A percentile compares a stretch with the other conserved stretches of the same genome.
These are phyloP conservation scores for Alternaria viburni DNA, from an alignment of 2,329 filamentous ascomycete species.

Conservation along the genomic window DNA sequence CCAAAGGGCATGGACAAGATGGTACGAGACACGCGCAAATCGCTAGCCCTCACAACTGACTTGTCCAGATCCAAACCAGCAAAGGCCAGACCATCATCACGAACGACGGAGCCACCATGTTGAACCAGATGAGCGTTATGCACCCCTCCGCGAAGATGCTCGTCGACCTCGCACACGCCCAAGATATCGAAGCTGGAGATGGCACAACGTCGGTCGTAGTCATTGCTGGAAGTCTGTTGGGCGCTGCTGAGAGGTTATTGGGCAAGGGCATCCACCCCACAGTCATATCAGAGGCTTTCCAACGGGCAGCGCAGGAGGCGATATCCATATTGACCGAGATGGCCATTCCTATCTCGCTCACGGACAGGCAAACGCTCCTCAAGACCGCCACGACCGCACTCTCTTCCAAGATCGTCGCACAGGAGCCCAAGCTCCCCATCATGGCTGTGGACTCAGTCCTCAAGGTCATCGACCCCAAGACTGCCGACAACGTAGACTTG, in stretches of 20 bases:
- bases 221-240: slow-evolving; percentile 92
- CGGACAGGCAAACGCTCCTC: slow-evolving; percentile 86
- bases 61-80: slow-evolving; percentile 77
- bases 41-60: slow-evolving; percentile 12
- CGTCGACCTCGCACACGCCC: slow-evolving; percentile 93
- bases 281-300: slow-evolving; percentile 96
- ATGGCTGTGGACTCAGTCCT: slow-evolving; percentile 98
- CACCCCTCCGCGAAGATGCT: slow-evolving; percentile 99
- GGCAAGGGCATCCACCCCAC: slow-evolving; percentile 93
- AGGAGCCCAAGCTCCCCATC: slow-evolving; percentile 94
- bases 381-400: slow-evolving; percentile 97
- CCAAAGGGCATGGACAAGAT: slow-evolving; percentile 99
- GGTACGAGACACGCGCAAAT: slow-evolving; percentile 52
- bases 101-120: slow-evolving; percentile 99
- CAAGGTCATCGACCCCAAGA: slow-evolving; percentile 94
- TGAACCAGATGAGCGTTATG: slow-evolving; percentile 98
- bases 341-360: slow-evolving; percentile 90
- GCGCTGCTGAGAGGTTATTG: slow-evolving; percentile 89
- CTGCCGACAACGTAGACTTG: slow-evolving; percentile 93
- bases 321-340: slow-evolving; percentile 92
- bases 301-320: slow-evolving; percentile 86
- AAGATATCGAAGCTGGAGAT: slow-evolving; percentile 98
- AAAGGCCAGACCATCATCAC: slow-evolving; percentile 99
- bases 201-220: slow-evolving; percentile 98
- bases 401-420: slow-evolving; percentile 97